Evolutionary conservation across 805 yeast genomes (phyloP).

Genomic region (Ogataea haglerorum): DNA sequence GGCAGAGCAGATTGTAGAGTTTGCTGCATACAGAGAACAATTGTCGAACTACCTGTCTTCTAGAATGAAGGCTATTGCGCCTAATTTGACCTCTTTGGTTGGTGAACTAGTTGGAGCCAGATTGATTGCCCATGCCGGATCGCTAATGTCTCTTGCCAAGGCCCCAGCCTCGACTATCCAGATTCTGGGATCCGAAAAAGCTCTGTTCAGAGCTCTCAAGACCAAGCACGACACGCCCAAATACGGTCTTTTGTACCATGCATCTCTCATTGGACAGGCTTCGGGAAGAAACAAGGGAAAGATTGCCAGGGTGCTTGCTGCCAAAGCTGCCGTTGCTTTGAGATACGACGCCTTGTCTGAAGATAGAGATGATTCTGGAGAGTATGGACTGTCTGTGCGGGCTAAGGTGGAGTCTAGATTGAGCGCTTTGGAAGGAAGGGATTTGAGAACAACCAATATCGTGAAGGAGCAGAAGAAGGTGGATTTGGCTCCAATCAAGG

Average conservation of each 20-base stretch:
- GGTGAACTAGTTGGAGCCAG: constrained; percentile 99
- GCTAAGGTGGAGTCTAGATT: constrained; percentile 92
- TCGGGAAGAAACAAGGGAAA: constrained; percentile 98
- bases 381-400: constrained; percentile 86
- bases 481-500: constrained; percentile 77
- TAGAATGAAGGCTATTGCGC: constrained; percentile 99
- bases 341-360: constrained; percentile 97
- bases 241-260: constrained; percentile 95
- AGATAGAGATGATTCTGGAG: constrained; percentile 94
- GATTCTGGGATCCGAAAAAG: constrained; percentile 98
- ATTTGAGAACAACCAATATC: constrained; percentile 83
- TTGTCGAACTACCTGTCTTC: constrained; percentile 84
- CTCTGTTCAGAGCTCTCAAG: constrained; percentile 95
- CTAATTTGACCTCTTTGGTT: constrained; percentile 90
- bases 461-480: constrained; percentile 82
- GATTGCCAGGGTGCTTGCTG: constrained; percentile 97
- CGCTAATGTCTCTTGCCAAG: constrained; percentile 89
- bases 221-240: constrained; percentile 99
- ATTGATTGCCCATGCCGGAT: constrained; percentile 95
- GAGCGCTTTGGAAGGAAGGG: constrained; percentile 95
- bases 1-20: constrained; percentile 95
- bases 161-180: constrained; percentile 99
- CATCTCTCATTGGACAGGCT: constrained; percentile 96
- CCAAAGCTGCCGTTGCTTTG: constrained; percentile 94
- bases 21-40: constrained; percentile 95